Conservation (phyloP, 768 basidiomycete species). For the Rhodotorula taiwanensis region DNA sequence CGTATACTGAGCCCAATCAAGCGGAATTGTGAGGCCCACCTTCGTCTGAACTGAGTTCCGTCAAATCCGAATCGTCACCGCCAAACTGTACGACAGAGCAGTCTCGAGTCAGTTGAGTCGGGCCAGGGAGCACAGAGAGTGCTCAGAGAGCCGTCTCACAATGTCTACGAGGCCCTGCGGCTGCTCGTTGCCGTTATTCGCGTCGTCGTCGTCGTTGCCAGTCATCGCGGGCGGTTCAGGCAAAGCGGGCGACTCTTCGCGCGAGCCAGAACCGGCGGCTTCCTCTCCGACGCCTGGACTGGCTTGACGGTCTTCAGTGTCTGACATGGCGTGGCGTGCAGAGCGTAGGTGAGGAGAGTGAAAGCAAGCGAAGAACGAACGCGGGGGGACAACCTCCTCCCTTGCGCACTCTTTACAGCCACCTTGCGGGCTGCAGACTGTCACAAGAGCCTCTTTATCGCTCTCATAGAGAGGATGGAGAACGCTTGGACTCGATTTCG, state of each 20-base stretch:
- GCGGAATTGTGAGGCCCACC: slow-evolving; percentile 13
- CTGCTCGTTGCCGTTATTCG: not conserved
- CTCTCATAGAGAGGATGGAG: no score
- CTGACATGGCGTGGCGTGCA: slow-evolving; percentile 1
- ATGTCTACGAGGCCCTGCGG: not conserved
- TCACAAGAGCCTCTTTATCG: no score
- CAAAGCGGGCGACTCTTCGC: not conserved
- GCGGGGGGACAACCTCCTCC: no score
- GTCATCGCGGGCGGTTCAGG: slow-evolving; percentile 1
- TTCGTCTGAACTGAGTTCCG: slow-evolving; percentile 69
- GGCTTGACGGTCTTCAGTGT: not conserved
- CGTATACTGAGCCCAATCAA: not conserved
- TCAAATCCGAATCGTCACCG: slow-evolving; percentile 58
- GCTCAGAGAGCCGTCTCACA: not conserved
- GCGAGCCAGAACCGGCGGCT: not conserved
- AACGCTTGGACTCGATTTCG: no score
- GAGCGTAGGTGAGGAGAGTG: not conserved
- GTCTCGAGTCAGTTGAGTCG: not conserved
- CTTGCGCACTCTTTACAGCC: no score
- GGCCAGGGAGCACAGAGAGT: no score
- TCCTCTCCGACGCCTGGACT: not conserved
- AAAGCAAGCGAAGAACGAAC: not conserved
- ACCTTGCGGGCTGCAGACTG: no score
- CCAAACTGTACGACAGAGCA: slow-evolving; percentile 53
- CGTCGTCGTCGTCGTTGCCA: not conserved